A percentile compares a stretch with the other conserved stretches of the same genome.
phyloP scores from a whole-genome alignment of 2,329 filamentous ascomycete genomes.

The Aspergillus sp. region DNA sequence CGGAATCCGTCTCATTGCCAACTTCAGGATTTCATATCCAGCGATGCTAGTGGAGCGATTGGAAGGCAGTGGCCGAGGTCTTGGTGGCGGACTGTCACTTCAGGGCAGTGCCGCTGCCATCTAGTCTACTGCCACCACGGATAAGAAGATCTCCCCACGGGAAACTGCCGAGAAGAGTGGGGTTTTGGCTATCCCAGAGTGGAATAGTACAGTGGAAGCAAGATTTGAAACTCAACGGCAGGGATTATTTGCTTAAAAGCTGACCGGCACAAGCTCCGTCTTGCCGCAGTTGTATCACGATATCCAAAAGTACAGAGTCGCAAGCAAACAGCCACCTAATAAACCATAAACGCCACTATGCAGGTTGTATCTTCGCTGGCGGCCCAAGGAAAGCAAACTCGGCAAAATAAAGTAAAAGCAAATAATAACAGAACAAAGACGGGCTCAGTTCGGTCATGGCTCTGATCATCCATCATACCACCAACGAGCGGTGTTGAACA shows the following conservation, averaged over 20 bases:
- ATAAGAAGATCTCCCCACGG: not conserved
- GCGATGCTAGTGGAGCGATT: not conserved
- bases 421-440: not conserved
- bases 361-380: conserved; percentile 9
- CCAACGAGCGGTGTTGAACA: not conserved
- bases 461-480: not conserved
- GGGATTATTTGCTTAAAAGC: not conserved
- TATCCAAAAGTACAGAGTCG: not conserved
- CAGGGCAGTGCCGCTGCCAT: too few species aligned
- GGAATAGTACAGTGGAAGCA: not conserved
- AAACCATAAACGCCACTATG: conserved; percentile 13
- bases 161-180: too few species aligned
- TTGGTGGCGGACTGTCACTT: not conserved
- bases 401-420: not conserved
- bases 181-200: not conserved
- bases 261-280: not conserved
- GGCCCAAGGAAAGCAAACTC: not conserved
- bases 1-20: not conserved
- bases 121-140: not conserved
- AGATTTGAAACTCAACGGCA: not conserved
- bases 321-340: conserved; percentile 2
- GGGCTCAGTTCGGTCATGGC: not conserved
- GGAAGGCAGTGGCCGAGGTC: not conserved
- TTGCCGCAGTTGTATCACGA: not conserved
- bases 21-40: not conserved